Evolutionary conservation across 2,329 filamentous ascomycete species (phyloP).

Genomic region (Dendrostoma leiphaemia): DNA sequence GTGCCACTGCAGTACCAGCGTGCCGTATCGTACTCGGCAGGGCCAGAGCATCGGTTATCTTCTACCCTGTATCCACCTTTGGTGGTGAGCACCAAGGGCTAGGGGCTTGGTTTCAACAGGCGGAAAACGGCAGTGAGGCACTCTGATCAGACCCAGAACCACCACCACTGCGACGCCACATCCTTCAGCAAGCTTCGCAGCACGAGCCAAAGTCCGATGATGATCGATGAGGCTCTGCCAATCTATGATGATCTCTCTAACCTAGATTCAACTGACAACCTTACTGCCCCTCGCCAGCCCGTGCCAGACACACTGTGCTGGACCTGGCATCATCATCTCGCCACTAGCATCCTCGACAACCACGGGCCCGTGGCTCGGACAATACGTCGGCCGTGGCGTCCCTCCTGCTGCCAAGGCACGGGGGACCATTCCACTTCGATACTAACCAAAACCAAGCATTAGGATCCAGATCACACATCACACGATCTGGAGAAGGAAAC

Average conservation of each 20-base stretch:
- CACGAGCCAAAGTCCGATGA: not conserved
- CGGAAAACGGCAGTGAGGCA: conserved; percentile 5
- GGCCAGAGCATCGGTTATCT: too few species aligned
- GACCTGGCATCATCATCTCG: not conserved
- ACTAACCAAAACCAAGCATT: too few species aligned
- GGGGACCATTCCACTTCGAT: not conserved
- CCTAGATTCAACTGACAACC: not conserved
- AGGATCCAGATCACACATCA: not conserved
- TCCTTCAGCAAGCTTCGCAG: conserved; percentile 8
- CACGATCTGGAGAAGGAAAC: conserved; percentile 1
- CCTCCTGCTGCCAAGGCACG: conserved; percentile 2
- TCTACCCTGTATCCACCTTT: too few species aligned
- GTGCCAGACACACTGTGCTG: not conserved
- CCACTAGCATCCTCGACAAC: not conserved
- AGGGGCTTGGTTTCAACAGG: conserved; percentile 12
- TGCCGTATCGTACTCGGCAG: too few species aligned
- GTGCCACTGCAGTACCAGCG: too few species aligned
- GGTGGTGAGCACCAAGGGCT: too few species aligned
- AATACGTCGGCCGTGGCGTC: not conserved
- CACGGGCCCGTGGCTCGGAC: not conserved
- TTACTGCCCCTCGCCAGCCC: not conserved
- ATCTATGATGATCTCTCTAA: conserved; percentile 8
- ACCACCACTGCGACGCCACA: not conserved
- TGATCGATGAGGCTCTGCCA: conserved; percentile 17
- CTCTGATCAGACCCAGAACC: not conserved